A percentile compares a stretch with the other conserved stretches of the same genome.
These are phyloP conservation scores for Syzygium oleosum DNA, from an alignment of 345 rosid species.

Conservation along the genomic window DNA sequence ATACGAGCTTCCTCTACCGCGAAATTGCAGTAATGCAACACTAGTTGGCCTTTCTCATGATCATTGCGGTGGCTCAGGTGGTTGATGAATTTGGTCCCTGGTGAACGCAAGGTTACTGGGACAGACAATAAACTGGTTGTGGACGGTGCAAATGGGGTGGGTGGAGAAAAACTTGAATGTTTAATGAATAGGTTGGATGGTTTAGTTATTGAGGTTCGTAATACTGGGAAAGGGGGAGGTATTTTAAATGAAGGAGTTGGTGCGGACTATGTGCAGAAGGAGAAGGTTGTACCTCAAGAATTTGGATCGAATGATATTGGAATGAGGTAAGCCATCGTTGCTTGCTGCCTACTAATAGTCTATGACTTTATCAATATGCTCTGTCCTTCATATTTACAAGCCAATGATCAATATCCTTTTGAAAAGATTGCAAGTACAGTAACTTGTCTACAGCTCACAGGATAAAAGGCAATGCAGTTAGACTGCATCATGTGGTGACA, in stretches of 20 bases:
- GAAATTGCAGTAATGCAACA: background rate
- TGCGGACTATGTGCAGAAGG: constrained; percentile 97
- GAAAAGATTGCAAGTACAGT: background rate
- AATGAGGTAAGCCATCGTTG: constrained; percentile 36
- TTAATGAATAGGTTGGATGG: constrained; percentile 41
- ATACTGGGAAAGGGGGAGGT: constrained; percentile 64
- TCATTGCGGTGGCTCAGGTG: constrained; percentile 24
- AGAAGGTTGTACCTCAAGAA: constrained; percentile 67
- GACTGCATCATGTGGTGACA: background rate
- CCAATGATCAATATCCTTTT: background rate
- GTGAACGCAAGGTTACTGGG: constrained; percentile 10
- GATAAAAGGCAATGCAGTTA: background rate
- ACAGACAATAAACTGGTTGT: constrained; percentile 42
- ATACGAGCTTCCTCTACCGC: background rate
- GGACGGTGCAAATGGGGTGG: constrained; percentile 94
- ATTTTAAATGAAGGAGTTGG: constrained; percentile 88
- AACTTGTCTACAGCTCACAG: background rate
- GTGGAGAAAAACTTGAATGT: constrained; percentile 64
- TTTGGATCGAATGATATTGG: constrained; percentile 53
- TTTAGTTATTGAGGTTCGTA: constrained; percentile 60
- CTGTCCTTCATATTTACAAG: background rate
- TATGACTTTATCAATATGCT: background rate
- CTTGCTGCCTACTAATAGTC: background rate
- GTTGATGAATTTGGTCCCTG: constrained; percentile 59
- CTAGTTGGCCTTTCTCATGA: background rate